Percentiles rank a stretch among this genome's conserved stretches.
These are phyloP conservation scores for Phylloporus sp. DNA, from an alignment of 768 basidiomycete genomes.

Conservation along the genomic window DNA sequence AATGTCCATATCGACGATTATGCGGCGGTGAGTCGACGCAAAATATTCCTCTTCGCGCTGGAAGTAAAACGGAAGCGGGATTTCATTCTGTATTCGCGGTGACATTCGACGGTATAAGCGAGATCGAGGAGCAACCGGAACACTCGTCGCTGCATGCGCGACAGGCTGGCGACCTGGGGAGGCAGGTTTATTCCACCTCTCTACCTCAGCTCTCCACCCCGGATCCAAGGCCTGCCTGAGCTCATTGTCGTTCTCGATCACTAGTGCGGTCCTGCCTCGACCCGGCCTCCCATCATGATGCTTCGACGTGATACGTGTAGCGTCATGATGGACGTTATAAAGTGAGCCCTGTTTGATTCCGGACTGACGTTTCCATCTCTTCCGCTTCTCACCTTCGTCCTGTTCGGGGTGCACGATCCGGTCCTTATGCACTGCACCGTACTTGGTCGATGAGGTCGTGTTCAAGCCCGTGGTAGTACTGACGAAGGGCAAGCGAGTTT, in stretches of 20 bases:
- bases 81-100: constrained; percentile 7
- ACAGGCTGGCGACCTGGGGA: constrained; percentile 11
- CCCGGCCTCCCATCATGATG: constrained; percentile 11
- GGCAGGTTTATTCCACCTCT: constrained; percentile 28
- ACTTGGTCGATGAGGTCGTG: constrained; percentile 4
- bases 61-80: constrained; percentile 15
- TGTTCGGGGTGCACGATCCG: constrained; percentile 7
- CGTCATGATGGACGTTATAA: constrained; percentile 36
- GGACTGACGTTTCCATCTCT: constrained; percentile 28
- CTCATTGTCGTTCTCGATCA: constrained; percentile 40
- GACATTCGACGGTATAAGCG: constrained; percentile 14
- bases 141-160: constrained; percentile 1
- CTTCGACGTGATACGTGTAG: constrained; percentile 34
- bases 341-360: constrained; percentile 29
- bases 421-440: constrained; percentile 6
- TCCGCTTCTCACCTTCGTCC: constrained; percentile 10
- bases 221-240: constrained; percentile 42
- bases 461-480: constrained; percentile 9
- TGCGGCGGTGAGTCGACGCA: constrained; percentile 11
- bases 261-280: constrained; percentile 27
- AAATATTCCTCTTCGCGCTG: constrained; percentile 8
- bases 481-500: constrained; percentile 37
- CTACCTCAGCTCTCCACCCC: constrained; percentile 29
- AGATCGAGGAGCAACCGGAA: constrained; percentile 6
- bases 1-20: constrained; percentile 50